These are phyloP conservation scores for Crotalaria pallida DNA, from an alignment of 306 rosid species.

Conservation along the genomic window DNA sequence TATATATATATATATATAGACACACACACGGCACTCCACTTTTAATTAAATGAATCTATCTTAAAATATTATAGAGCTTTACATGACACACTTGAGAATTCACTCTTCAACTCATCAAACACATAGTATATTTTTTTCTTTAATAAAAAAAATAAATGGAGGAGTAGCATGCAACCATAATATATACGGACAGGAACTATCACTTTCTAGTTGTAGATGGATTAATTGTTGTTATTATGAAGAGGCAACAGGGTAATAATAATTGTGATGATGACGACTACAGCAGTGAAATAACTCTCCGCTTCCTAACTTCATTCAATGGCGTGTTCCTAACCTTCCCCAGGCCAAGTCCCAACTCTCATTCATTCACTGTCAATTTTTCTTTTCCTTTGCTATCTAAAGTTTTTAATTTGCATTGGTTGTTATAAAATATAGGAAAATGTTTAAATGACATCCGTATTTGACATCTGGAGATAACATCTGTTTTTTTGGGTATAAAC, in stretches of 20 bases:
- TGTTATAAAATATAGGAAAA: no score
- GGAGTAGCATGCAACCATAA: not conserved
- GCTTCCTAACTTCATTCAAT: conserved; percentile 26
- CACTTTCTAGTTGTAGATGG: conserved; percentile 29
- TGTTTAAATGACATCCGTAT: no score
- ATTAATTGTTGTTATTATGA: conserved; percentile 22
- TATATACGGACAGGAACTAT: conserved; percentile 19
- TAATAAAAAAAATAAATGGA: not conserved
- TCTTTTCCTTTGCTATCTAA: not conserved
- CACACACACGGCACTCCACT: no score
- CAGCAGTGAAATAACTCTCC: conserved; percentile 31
- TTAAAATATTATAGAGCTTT: not conserved
- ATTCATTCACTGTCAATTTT: not conserved
- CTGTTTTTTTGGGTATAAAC: no score
- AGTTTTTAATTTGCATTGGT: no score
- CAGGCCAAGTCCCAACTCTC: no score
- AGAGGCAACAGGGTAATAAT: conserved; percentile 26
- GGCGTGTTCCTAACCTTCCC: not conserved
- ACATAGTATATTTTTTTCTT: not conserved
- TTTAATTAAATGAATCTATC: not conserved
- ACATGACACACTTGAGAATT: not conserved
- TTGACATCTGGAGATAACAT: no score
- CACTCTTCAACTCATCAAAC: not conserved
- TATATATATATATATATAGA: no score
- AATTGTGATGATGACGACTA: conserved; percentile 24